A percentile compares a stretch with the other conserved stretches of the same genome.
Conservation (phyloP, 2,329 filamentous ascomycete genomes). For the Zymoseptoria passerinii region DNA sequence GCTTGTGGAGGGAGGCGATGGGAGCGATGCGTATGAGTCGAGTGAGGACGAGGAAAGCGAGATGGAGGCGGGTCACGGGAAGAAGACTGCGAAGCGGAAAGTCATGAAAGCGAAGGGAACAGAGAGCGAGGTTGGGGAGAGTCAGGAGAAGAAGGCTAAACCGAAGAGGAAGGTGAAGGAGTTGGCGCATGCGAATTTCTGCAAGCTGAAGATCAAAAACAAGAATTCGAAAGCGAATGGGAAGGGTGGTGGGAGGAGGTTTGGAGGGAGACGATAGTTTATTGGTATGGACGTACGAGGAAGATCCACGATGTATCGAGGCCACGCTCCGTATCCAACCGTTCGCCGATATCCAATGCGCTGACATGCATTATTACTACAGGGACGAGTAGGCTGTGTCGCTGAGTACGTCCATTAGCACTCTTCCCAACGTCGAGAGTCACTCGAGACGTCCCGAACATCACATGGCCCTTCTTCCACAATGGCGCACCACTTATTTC, state of each 20-base stretch:
- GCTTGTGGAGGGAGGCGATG: neutral
- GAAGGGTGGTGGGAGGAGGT: constrained; percentile 27
- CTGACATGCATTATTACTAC: too few relatives aligned
- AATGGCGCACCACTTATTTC: too few relatives aligned
- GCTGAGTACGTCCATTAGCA: too few relatives aligned
- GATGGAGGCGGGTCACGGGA: neutral
- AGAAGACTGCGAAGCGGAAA: constrained; percentile 4
- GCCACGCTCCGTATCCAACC: neutral
- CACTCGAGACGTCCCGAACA: too few relatives aligned
- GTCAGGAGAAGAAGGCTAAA: constrained; percentile 14
- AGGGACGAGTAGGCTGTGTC: too few relatives aligned
- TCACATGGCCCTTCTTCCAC: too few relatives aligned
- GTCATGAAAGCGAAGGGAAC: constrained; percentile 5
- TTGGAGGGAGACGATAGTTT: constrained; percentile 23
- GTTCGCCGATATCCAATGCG: neutral
- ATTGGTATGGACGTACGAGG: neutral
- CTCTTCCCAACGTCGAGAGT: too few relatives aligned
- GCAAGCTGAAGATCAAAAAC: constrained; percentile 44
- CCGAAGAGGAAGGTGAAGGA: constrained; percentile 39
- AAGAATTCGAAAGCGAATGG: constrained; percentile 39
- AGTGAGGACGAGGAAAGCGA: neutral
- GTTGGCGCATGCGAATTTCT: constrained; percentile 41
- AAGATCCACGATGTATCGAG: neutral
- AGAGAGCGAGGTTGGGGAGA: neutral
- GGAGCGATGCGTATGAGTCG: constrained; percentile 4